Base-by-base conservation (phyloP, 495 filamentous ascomycete species). In the Patellaria atrata region DNA sequence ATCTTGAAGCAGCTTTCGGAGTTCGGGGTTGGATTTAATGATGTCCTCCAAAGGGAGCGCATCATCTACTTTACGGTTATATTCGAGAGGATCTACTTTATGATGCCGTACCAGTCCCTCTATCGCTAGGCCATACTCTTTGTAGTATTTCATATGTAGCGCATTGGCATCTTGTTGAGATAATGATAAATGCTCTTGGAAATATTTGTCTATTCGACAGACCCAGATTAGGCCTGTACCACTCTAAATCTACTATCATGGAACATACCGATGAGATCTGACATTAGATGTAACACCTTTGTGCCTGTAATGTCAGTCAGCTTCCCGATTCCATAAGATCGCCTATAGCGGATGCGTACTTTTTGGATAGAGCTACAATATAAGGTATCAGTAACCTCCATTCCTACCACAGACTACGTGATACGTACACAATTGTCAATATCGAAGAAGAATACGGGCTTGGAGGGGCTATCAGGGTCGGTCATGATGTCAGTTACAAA, bases 81-180 rank as follows among this genome's bases (percentile, higher is more conserved):
- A 99, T 19, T 85, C 84, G 3, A 99, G 67, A 1, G 91, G 78
- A 48, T 99, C 84, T 48, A 99, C 89, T 57, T 87, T 78, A 59
- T 99, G 91, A 57, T 94, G 77, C 16, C 81, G 75, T 1, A 92
- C 85, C 1, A 99, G 65, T 0, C 91, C 91, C 53, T 92, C 81
- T 44, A 99, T 86, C n/a, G 91, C 86, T 2, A 96, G 73, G 14
- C 91, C 91, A 58, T 99, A 99, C 48, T 82, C 79, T 46, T 73
- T 74, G 64, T 94, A 96, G 67, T 99, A 99, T 41, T 79, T 78
- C 54, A 71, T 61, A 56, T 94, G 91, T 2, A 99, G 71, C 45
- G 72, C 64, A 38, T 68, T 69, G 20, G 89, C 87, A 35, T 94
- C 86, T 28, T 77, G 67, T 35, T 63, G 56, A 17, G 61, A 63